Conservation (phyloP, 108 stramenopile genomes). For the Fragilariopsis cylindrus region DNA sequence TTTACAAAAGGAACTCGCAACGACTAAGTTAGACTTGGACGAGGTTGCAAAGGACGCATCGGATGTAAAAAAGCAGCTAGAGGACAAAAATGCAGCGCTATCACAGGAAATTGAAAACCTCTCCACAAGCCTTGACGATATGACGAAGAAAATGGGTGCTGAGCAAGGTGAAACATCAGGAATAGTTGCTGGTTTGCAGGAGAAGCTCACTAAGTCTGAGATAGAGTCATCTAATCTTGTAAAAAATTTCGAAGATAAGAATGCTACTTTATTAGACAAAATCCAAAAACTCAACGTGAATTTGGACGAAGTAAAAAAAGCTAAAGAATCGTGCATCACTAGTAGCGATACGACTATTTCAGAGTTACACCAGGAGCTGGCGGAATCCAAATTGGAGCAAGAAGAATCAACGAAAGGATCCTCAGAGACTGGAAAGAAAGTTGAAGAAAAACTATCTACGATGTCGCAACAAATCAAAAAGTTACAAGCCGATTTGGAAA, state of each 20-base stretch:
- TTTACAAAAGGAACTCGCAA: conserved; percentile 17
- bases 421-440: neutral
- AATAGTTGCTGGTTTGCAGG: conserved; percentile 9
- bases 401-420: conserved; percentile 6
- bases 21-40: conserved; percentile 6
- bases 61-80: conserved; percentile 12
- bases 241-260: neutral
- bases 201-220: neutral
- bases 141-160: conserved; percentile 1
- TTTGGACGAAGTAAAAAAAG: neutral
- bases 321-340: conserved; percentile 2
- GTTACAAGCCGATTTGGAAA: neutral
- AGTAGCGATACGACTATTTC: conserved; percentile 1
- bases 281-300: neutral
- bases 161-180: conserved; percentile 4
- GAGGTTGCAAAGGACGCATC: conserved; percentile 16
- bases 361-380: conserved; percentile 2
- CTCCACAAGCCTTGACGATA: neutral
- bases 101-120: conserved; percentile 12
- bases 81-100: conserved; percentile 12
- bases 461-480: conserved; percentile 10
- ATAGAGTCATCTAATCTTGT: neutral
- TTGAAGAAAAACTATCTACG: conserved; percentile 13
- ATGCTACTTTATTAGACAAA: neutral
- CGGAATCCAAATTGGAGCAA: neutral